A percentile compares a stretch with the other conserved stretches of the same genome.
Conservation (phyloP, 768 basidiomycete species). For the Tricholoma saponaceum region DNA sequence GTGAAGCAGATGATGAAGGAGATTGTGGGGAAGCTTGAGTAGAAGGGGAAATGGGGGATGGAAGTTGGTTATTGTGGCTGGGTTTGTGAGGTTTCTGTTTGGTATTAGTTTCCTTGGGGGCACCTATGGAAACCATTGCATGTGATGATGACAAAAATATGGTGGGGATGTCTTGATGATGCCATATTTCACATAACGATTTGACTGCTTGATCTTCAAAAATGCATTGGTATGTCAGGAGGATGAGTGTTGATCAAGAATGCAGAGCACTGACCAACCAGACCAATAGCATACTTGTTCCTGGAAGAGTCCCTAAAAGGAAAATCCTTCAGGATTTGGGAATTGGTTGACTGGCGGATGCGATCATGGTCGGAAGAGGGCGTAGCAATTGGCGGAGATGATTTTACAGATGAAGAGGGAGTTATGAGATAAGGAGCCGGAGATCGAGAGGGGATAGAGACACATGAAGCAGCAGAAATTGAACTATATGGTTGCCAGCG, state of each 20-base stretch:
- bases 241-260: slow-evolving; percentile 6
- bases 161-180: slow-evolving; percentile 65
- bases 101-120: slow-evolving; percentile 8
- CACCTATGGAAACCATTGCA: slow-evolving; percentile 23
- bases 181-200: slow-evolving; percentile 77
- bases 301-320: slow-evolving; percentile 37
- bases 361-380: slow-evolving; percentile 31
- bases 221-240: slow-evolving; percentile 12
- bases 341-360: slow-evolving; percentile 10
- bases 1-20: slow-evolving; percentile 16
- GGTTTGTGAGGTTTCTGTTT: slow-evolving; percentile 10
- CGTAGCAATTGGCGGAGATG: slow-evolving; percentile 37
- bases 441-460: slow-evolving; percentile 35
- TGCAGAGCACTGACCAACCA: slow-evolving; percentile 57
- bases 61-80: slow-evolving; percentile 39
- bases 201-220: slow-evolving; percentile 73
- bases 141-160: slow-evolving; percentile 39
- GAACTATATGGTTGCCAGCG: slow-evolving; percentile 81
- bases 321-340: slow-evolving; percentile 24
- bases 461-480: slow-evolving; percentile 34
- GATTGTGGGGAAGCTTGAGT: slow-evolving; percentile 28
- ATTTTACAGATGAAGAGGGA: slow-evolving; percentile 50
- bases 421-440: slow-evolving; percentile 50
- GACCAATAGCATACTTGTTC: slow-evolving; percentile 62
- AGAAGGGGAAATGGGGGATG: slow-evolving; percentile 51